These are phyloP conservation scores for Phialophora verrucosa DNA, from an alignment of 2,329 filamentous ascomycete genomes.

Conservation along the genomic window DNA sequence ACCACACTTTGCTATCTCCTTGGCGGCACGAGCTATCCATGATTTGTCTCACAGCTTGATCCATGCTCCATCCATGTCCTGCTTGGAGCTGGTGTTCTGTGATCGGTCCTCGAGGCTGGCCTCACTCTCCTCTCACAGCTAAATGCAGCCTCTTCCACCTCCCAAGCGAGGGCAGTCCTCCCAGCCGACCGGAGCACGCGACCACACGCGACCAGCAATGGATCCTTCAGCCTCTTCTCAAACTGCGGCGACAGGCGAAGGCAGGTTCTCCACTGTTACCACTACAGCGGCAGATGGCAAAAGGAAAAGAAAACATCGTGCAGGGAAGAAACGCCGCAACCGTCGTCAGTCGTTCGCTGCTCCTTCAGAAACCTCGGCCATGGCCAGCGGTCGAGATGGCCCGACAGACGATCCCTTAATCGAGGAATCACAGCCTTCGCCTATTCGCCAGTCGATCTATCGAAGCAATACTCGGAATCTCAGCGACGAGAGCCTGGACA, in stretches of 20 bases:
- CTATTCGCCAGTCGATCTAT: slow-evolving; percentile 59
- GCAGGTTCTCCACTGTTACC: slow-evolving; percentile 11
- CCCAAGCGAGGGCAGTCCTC: slow-evolving; percentile 28
- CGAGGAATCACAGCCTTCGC: slow-evolving; percentile 39
- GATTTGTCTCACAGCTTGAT: neutral
- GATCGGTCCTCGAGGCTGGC: neutral
- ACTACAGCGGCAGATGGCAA: slow-evolving; percentile 25
- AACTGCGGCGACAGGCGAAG: slow-evolving; percentile 1
- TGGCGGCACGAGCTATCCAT: neutral
- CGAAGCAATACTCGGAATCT: slow-evolving; percentile 62
- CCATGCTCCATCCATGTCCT: slow-evolving; percentile 1
- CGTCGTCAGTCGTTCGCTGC: slow-evolving; percentile 81
- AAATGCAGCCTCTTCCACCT: slow-evolving; percentile 40
- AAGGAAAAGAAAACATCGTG: slow-evolving; percentile 76
- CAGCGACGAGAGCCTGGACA: slow-evolving; percentile 88
- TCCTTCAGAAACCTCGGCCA: slow-evolving; percentile 58
- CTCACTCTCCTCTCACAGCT: neutral
- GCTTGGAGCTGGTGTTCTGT: neutral
- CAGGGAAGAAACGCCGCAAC: slow-evolving; percentile 76
- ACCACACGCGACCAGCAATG: slow-evolving; percentile 22
- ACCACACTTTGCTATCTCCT: neutral
- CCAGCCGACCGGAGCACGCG: slow-evolving; percentile 24
- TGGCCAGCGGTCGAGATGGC: slow-evolving; percentile 36
- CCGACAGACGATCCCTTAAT: slow-evolving; percentile 47
- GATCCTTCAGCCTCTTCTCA: slow-evolving; percentile 13